Base-by-base conservation (phyloP, 176 grass and related monocot species). In the Oryza meridionalis region DNA sequence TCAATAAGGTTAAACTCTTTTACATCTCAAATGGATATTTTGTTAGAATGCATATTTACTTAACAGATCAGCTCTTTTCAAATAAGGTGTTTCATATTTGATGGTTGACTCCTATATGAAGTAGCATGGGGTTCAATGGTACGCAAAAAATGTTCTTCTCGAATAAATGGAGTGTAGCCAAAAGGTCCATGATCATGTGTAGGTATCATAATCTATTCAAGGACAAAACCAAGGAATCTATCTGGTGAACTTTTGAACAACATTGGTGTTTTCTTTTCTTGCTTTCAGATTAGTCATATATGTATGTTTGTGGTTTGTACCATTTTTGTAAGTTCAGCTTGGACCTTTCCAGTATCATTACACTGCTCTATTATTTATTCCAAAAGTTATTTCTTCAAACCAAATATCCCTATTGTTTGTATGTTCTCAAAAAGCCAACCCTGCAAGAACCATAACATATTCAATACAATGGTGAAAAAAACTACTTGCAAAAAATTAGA, bases 301-400 rank as follows among this genome's bases (percentile, higher is more conserved):
- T 15, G 12, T 11, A 25, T 42, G 40, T 67, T 67, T 84, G 10
- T 70, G 11, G 42, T 19, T 67, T 84, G 6, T 58, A 58, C 17
- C 17, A 58, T 58, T 7, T 58, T 10, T 58, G 47, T 65, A 55
- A 53, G 64, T 69, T 71, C 1, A 11, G 53, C 51, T 42, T 32
- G 43, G 46, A 69, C n/a, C 62, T 16, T 42, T 10, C 4, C 13
- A 40, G 26, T 44, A 16, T 17, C 32, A 62, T 33, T 27, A 51
- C 25, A 35, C n/a, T 85, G 50, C 33, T 76, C 21, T 21, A 76
- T 37, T 59, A 58, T 37, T 75, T 59, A 76, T n/a, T 35, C 49
- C 21, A 21, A 33, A 14, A 40, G 69, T 21, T 1, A 43, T 84
- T 42, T 77, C 14, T 15, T 32, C 24, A 24, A 16, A 77, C 43